Conservation (phyloP, 1,284 basidiomycete species). For the Pseudozyma thailandica region DNA sequence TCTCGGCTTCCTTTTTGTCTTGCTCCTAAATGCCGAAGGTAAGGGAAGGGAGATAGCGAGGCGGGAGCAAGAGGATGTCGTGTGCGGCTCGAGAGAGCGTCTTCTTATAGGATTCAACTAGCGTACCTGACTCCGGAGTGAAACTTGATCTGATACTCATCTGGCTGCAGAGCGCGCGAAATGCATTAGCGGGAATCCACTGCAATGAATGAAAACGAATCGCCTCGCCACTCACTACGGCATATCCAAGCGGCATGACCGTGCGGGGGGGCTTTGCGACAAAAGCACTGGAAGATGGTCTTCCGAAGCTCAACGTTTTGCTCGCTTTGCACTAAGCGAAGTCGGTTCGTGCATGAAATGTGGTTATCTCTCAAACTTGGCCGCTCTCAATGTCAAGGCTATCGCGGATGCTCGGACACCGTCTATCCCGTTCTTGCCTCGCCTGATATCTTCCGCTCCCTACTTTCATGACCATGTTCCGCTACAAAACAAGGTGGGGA, state of each 20-base stretch:
- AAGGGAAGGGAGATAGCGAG: background rate
- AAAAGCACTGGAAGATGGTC: background rate
- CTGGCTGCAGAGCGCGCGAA: background rate
- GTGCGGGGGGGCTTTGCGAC: no score
- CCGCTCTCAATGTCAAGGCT: background rate
- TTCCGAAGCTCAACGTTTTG: background rate
- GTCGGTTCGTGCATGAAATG: background rate
- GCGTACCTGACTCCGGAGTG: no score
- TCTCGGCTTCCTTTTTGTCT: background rate
- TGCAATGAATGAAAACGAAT: no score
- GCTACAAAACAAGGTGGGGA: no score
- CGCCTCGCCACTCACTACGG: no score
- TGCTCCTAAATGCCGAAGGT: background rate
- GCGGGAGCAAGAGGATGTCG: conserved; percentile 11
- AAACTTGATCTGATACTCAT: background rate
- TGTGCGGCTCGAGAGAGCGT: conserved; percentile 17
- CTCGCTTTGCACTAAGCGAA: no score
- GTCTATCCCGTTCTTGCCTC: no score
- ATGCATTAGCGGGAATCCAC: background rate
- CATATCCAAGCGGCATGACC: no score
- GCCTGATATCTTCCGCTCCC: no score
- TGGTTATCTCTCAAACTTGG: background rate
- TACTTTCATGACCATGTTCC: no score
- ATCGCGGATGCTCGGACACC: background rate
- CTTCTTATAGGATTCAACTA: no score